These are phyloP conservation scores for Bolboschoenoplectus hybrid DNA, from an alignment of 202 grass and related monocot species.

Conservation along the genomic window DNA sequence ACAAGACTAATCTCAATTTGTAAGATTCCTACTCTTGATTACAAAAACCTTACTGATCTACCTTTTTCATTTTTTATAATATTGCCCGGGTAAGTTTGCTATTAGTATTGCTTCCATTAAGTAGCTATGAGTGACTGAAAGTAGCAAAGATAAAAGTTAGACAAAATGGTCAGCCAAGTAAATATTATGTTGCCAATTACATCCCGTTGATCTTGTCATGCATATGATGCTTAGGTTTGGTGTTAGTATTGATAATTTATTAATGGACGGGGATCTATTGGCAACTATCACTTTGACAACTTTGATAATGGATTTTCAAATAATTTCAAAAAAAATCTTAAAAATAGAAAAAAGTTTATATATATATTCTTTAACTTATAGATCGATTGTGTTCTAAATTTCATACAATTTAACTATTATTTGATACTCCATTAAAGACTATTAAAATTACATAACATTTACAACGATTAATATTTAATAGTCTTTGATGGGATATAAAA, in stretches of 20 bases:
- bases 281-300: too few species aligned
- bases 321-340: too few species aligned
- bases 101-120: not conserved
- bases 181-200: not conserved
- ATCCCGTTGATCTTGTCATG: not conserved
- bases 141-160: not conserved
- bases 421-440: too few species aligned
- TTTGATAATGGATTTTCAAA: too few species aligned
- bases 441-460: too few species aligned
- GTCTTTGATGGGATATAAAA: too few species aligned
- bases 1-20: not conserved
- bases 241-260: conserved; percentile 5
- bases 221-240: not conserved
- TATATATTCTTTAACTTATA: too few species aligned
- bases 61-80: not conserved
- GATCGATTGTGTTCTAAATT: too few species aligned
- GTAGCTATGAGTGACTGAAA: not conserved
- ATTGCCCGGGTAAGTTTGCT: not conserved
- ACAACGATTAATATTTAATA: too few species aligned
- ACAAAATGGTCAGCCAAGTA: not conserved
- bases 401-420: too few species aligned
- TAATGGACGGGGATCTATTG: not conserved
- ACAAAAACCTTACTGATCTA: not conserved
- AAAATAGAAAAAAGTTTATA: too few species aligned
- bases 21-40: not conserved